Evolutionary conservation across 805 yeast genomes (phyloP).

Genomic region (Pichia kluyveri): DNA sequence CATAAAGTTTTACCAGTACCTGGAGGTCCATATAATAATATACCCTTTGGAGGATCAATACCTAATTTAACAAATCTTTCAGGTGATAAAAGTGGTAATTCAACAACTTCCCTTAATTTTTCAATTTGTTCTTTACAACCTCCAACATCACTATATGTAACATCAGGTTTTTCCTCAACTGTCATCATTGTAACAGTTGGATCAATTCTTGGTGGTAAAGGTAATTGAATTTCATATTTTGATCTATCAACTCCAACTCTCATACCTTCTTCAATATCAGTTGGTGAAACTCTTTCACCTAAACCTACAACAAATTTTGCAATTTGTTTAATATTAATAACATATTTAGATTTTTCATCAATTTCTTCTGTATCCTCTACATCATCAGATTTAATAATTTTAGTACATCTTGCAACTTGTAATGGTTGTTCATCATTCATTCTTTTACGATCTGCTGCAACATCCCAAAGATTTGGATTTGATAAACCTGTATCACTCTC

Average conservation of each 20-base stretch:
- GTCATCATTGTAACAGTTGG: constrained; percentile 99
- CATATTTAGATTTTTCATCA: constrained; percentile 85
- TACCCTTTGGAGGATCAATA: constrained; percentile 98
- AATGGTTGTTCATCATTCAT: constrained; percentile 91
- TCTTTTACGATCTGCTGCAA: constrained; percentile 89
- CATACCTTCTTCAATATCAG: constrained; percentile 99
- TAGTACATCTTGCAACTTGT: constrained; percentile 98
- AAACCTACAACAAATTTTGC: constrained; percentile 96
- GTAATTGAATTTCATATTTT: constrained; percentile 93
- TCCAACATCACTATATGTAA: constrained; percentile 95
- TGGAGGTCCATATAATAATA: constrained; percentile 93
- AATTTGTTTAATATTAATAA: constrained; percentile 93
- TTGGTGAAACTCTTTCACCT: constrained; percentile 95
- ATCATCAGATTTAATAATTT: constrained; percentile 67
- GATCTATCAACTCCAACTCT: constrained; percentile 98
- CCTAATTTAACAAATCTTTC: constrained; percentile 96
- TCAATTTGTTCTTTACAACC: constrained; percentile 99
- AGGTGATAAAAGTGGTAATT: constrained; percentile 85
- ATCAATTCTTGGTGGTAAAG: constrained; percentile 95
- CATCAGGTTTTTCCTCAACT: constrained; percentile 98
- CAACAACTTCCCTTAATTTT: constrained; percentile 92
- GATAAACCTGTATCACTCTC: constrained; percentile 98
- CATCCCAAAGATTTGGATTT: constrained; percentile 96
- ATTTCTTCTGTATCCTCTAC: constrained; percentile 25
- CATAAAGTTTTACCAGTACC: constrained; percentile 98